phyloP scores from a whole-genome alignment of 495 filamentous ascomycete species.

The Barbatosphaeria neglecta region DNA sequence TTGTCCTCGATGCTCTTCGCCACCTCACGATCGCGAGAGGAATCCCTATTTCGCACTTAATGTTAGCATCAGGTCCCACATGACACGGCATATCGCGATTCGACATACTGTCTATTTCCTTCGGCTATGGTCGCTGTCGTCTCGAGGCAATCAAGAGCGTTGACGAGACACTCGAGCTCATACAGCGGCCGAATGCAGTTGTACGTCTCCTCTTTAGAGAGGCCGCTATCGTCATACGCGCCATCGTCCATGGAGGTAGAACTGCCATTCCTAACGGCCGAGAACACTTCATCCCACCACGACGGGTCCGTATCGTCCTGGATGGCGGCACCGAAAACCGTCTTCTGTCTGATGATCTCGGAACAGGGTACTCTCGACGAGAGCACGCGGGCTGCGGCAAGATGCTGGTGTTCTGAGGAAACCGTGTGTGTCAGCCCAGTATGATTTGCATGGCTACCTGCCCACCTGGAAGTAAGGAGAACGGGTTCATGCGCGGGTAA shows the following conservation, averaged over 20 bases:
- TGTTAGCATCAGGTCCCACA: background rate
- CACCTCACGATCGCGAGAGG: slow-evolving; percentile 25
- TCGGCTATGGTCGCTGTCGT: slow-evolving; percentile 32
- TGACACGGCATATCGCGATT: background rate
- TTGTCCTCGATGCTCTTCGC: slow-evolving; percentile 26
- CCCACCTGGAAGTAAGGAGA: no score
- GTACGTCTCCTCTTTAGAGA: slow-evolving; percentile 28
- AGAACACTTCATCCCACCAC: slow-evolving; percentile 3
- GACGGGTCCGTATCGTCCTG: background rate
- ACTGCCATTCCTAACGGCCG: slow-evolving; percentile 21
- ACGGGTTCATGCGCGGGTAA: no score
- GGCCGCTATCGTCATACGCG: slow-evolving; percentile 19
- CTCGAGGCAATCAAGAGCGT: slow-evolving; percentile 55
- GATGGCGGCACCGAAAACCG: slow-evolving; percentile 4
- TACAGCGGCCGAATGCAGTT: slow-evolving; percentile 50
- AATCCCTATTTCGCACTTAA: slow-evolving; percentile 8
- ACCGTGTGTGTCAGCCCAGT: no score
- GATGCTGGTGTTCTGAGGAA: slow-evolving; percentile 33
- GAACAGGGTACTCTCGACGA: slow-evolving; percentile 18
- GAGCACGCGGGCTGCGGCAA: slow-evolving; percentile 56
- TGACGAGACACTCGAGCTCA: slow-evolving; percentile 61
- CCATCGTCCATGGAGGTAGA: slow-evolving; percentile 25
- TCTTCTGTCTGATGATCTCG: slow-evolving; percentile 17
- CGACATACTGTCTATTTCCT: slow-evolving; percentile 29
- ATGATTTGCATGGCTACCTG: no score